These are phyloP conservation scores for Cicer judaicum DNA, from an alignment of 306 rosid genomes.

Conservation along the genomic window DNA sequence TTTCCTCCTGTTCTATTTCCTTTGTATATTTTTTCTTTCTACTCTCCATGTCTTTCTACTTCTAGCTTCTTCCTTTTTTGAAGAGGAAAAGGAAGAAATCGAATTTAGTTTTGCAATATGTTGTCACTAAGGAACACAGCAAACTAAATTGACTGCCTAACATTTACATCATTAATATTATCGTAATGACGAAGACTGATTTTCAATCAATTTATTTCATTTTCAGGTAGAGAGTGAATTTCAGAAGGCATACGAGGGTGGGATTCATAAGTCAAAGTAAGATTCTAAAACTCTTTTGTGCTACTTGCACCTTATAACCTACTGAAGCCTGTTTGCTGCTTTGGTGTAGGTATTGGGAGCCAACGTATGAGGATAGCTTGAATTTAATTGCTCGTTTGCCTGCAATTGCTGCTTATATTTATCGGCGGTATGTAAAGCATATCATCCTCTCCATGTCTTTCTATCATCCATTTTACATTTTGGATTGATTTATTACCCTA, in stretches of 20 bases:
- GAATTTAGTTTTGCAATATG: constrained; percentile 8
- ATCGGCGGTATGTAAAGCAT: constrained; percentile 72
- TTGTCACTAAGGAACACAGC: constrained; percentile 23
- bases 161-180: constrained; percentile 13
- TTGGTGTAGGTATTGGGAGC: constrained; percentile 91
- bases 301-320: constrained; percentile 40
- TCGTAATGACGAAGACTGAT: constrained; percentile 27
- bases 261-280: constrained; percentile 79
- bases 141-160: constrained; percentile 19
- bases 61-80: constrained; percentile 5
- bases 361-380: constrained; percentile 90
- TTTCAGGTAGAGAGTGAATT: constrained; percentile 93
- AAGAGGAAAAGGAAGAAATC: constrained; percentile 7
- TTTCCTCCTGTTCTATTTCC: not conserved
- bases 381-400: constrained; percentile 94
- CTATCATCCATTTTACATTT: constrained; percentile 42
- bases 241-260: constrained; percentile 87
- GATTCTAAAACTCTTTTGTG: constrained; percentile 26
- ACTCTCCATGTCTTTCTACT: constrained; percentile 1
- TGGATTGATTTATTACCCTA: constrained; percentile 36
- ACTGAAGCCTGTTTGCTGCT: constrained; percentile 37
- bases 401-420: constrained; percentile 85
- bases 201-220: constrained; percentile 37
- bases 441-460: constrained; percentile 32
- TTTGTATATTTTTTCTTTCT: constrained; percentile 7